Evolutionary conservation across 164 flowering plant genomes (phyloP).

Genomic region (Annona squamosa): DNA sequence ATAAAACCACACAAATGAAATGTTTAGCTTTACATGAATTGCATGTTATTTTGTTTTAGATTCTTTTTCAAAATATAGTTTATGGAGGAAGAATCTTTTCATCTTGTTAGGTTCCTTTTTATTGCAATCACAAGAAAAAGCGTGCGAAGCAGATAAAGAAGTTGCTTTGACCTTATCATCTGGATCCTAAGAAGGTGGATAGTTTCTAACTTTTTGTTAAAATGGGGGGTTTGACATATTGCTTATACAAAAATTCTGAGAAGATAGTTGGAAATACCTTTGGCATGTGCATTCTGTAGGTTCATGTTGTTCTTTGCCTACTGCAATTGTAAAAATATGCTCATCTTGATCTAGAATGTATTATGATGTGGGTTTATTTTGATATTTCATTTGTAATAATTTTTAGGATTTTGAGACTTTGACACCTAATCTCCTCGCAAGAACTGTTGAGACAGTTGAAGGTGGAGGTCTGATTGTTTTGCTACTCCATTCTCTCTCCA

Average conservation of each 20-base stretch:
- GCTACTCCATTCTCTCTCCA: slow-evolving; percentile 69
- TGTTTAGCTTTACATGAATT: no score
- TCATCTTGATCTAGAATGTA: no score
- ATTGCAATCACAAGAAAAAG: slow-evolving; percentile 75
- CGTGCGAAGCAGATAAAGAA: slow-evolving; percentile 72
- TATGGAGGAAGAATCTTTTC: background rate
- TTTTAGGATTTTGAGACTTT: slow-evolving; percentile 94
- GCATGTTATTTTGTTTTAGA: background rate
- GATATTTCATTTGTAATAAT: background rate
- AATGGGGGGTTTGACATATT: slow-evolving; percentile 63
- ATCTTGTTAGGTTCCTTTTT: background rate
- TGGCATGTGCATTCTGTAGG: slow-evolving; percentile 98
- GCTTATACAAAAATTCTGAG: slow-evolving; percentile 88
- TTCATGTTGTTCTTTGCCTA: slow-evolving; percentile 11
- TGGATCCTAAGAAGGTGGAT: slow-evolving; percentile 86
- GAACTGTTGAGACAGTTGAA: slow-evolving; percentile 94
- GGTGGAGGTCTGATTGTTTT: slow-evolving; percentile 89
- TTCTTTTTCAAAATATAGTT: background rate
- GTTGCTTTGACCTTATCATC: slow-evolving; percentile 51
- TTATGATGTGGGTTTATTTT: background rate
- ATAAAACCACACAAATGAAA: no score
- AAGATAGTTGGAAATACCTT: slow-evolving; percentile 88
- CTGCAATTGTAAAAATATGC: background rate
- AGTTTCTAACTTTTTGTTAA: slow-evolving; percentile 73
- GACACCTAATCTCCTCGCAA: slow-evolving; percentile 94